Base-by-base conservation (phyloP, 306 rosid species). In the Luffa acutangula region DNA sequence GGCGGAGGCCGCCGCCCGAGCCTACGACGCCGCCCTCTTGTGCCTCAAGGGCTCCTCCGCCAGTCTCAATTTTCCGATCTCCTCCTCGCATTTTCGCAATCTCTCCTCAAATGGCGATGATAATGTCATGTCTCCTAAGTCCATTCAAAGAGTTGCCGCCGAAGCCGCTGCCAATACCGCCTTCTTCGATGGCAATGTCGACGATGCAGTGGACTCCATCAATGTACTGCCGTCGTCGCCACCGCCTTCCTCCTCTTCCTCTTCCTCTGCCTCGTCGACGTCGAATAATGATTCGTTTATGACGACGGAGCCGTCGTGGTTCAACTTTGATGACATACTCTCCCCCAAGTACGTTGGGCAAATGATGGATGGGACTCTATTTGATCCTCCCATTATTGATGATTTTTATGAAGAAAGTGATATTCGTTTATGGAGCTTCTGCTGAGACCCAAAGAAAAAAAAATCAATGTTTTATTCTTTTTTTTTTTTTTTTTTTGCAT, bases 1-100 rank as follows among this genome's bases (percentile, higher is more conserved):
- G 0, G 80, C 99, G 14, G 99, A 96, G 69, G 99, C 99, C 1
- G 99, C 99, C 9, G 99, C 99, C 0, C 88, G 99, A 85, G 99
- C 99, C 80, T 96, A 96, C 77, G 98, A 96, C 85, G 98, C 98
- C 65, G 99, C 99, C 77, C 93, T 96, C 83, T 18, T 93, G 1
- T 96, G 99, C 81, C 98, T 96, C 8, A 93, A 89, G 82, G 98
- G 97, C 78, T 87, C 99, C n/a, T 87, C 96, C 1, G 97, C 96
- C 60, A 91, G 80, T 81, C 86, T 96, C 81, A 95, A 95, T 77
- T 95, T 95, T 76, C 99, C 98, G 7, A 79, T 64, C 56, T 77
- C 65, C 62, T 58, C 77, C 3, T 79, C 72, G 11, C 73, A 57
- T 21, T 76, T 45, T 63, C 72, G 36, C 11, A 39, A 15, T 11